A percentile compares a stretch with the other conserved stretches of the same genome.
Evolutionary conservation across 495 filamentous ascomycete genomes (phyloP).

Genomic region (Bryoglossum gracile): DNA sequence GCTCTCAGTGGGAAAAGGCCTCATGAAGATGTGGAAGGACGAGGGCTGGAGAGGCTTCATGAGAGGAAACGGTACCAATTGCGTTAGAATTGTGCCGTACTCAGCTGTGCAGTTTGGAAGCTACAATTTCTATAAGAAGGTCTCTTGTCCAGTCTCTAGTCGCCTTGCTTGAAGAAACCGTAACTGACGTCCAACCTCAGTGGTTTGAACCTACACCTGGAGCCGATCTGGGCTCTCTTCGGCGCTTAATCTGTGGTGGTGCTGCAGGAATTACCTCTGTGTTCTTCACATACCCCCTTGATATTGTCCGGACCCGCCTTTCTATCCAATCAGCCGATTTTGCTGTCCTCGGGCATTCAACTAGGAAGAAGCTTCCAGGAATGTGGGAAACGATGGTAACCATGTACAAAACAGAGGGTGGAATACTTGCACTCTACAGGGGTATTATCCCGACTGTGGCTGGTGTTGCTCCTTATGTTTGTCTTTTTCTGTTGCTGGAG

Average conservation of each 20-base stretch:
- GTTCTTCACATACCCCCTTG: conserved; percentile 68
- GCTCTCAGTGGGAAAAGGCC: conserved; percentile 77
- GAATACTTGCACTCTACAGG: conserved; percentile 74
- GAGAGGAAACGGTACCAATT: conserved; percentile 96
- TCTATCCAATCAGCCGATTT: conserved; percentile 97
- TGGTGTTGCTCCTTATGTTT: conserved; percentile 90
- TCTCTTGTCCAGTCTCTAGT: too few species aligned
- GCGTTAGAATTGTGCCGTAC: conserved; percentile 95
- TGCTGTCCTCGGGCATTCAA: conserved; percentile 52
- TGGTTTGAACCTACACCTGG: conserved; percentile 69
- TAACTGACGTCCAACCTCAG: conserved; percentile 31
- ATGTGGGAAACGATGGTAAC: conserved; percentile 79
- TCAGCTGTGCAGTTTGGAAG: conserved; percentile 96
- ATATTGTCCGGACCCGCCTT: conserved; percentile 90
- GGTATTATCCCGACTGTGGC: conserved; percentile 91
- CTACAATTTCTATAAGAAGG: conserved; percentile 95
- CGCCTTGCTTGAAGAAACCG: not conserved
- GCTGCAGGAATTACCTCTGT: conserved; percentile 93
- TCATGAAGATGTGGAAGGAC: conserved; percentile 91
- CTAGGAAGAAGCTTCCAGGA: conserved; percentile 66
- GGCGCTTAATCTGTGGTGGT: conserved; percentile 77
- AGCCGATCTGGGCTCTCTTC: conserved; percentile 56
- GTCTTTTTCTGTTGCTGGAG: not conserved
- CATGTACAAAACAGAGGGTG: conserved; percentile 92
- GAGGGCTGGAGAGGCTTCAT: conserved; percentile 96